Base-by-base conservation (phyloP, 805 yeast genomes). In the Wickerhamomyces strasburgensis region DNA sequence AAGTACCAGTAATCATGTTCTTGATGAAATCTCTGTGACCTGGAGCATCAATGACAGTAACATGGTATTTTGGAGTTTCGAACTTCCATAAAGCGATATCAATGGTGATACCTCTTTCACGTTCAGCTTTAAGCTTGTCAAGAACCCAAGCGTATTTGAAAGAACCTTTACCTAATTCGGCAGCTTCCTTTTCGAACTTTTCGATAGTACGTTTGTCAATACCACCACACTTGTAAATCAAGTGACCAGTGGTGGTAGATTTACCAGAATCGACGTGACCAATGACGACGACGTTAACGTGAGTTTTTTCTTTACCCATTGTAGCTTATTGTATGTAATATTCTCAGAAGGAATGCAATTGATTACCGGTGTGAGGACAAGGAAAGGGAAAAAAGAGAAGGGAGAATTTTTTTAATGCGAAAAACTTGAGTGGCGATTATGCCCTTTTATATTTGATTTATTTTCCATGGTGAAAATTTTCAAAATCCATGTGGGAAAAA, bases 181-280 rank as follows among this genome's bases (percentile, higher is more conserved):
- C 95, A 68, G 95, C 96, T 77, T 87, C 95, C 82, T 86, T 86
- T 80, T 86, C 95, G 75, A 86, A 86, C 86, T 87, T 87, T 80
- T 88, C 96, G 66, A 87, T 87, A 70, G 96, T 88, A 80, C 96
- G 84, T 86, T 87, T 88, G 78, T 88, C 96, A 63, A 86, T 86
- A 83, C 94, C 96, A 84, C 97, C 96, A 79, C 96, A 89, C 90
- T 88, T 88, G 95, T 70, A 89, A 68, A 89, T 88, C 75, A 89
- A 84, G 83, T 89, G 97, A 75, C 97, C 97, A 70, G 98, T 89
- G 74, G 97, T 90, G 68, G 98, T 89, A 54, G 97, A 90, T 78
- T 85, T 84, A 76, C 90, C 90, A 64, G 97, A 89, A 77, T 90
- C 98, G 97, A 93, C 98, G 95, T 90, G 98, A 75, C 98, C 98